Percentiles rank a stretch among this genome's conserved stretches.
phyloP scores from a whole-genome alignment of 768 basidiomycete species.

The Lanmaoa rubissima region DNA sequence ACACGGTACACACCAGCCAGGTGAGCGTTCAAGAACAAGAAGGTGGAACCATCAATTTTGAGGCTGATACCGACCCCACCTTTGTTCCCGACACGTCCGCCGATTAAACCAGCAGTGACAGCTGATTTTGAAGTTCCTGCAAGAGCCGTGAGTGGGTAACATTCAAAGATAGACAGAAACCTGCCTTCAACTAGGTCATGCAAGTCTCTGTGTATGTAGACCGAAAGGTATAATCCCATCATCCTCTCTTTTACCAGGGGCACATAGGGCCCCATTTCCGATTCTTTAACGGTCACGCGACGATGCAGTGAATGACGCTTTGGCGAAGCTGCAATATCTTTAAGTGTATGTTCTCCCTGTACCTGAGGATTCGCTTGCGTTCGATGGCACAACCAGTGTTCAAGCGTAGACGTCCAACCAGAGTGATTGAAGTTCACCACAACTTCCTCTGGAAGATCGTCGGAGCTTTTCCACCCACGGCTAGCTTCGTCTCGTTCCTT shows the following conservation, averaged over 20 bases:
- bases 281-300: conserved; percentile 41
- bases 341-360: conserved; percentile 18
- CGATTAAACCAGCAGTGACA: conserved; percentile 87
- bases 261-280: conserved; percentile 72
- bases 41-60: conserved; percentile 75
- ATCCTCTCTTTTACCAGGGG: conserved; percentile 85
- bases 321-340: conserved; percentile 39
- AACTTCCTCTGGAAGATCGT: conserved; percentile 36
- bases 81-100: conserved; percentile 91
- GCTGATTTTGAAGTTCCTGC: conserved; percentile 74
- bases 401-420: conserved; percentile 76
- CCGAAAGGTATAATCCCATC: conserved; percentile 82
- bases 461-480: conserved; percentile 35
- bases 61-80: conserved; percentile 89
- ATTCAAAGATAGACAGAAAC: conserved; percentile 1
- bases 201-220: conserved; percentile 76
- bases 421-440: conserved; percentile 31
- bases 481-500: conserved; percentile 37
- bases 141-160: background rate
- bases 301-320: conserved; percentile 45
- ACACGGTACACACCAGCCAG: conserved; percentile 59
- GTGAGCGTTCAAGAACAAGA: conserved; percentile 91
- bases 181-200: conserved; percentile 60
- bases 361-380: conserved; percentile 25
- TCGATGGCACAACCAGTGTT: conserved; percentile 64